Evolutionary conservation across 192 early-diverging fungal genomes (phyloP).

Genomic region (Coemansia sp.): DNA sequence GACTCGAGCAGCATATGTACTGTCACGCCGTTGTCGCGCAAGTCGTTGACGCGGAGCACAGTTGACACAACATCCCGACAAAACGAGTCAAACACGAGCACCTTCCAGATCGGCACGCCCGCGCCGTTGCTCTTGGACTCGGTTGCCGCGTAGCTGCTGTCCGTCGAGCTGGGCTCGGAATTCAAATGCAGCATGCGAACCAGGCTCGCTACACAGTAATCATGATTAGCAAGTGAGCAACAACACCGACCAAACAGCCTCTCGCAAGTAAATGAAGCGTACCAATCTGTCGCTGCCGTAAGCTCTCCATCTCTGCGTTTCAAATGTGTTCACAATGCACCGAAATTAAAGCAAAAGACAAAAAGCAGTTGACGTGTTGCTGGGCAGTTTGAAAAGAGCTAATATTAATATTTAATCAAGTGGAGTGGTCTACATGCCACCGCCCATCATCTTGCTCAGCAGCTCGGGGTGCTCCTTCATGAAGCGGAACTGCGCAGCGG

Average conservation of each 20-base stretch:
- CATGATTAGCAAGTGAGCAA: constrained; percentile 1
- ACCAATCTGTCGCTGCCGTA: constrained; percentile 69
- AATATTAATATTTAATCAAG: constrained; percentile 7
- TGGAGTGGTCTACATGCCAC: constrained; percentile 24
- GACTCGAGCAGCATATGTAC: constrained; percentile 91
- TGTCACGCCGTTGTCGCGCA: constrained; percentile 93
- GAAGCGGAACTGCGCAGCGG: constrained; percentile 60
- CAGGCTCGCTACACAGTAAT: constrained; percentile 66
- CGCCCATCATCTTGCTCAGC: constrained; percentile 54
- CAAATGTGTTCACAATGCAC: constrained; percentile 3
- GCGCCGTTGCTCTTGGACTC: constrained; percentile 17
- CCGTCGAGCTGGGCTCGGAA: constrained; percentile 50
- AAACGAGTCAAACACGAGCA: constrained; percentile 90
- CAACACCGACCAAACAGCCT: not conserved
- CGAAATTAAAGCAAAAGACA: constrained; percentile 2
- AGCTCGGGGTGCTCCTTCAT: constrained; percentile 59
- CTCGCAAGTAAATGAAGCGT: constrained; percentile 9
- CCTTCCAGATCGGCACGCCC: constrained; percentile 84
- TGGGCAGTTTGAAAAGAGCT: not conserved
- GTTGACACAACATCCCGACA: constrained; percentile 96
- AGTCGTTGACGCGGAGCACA: constrained; percentile 92
- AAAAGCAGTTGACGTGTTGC: constrained; percentile 1
- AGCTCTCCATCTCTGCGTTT: constrained; percentile 28
- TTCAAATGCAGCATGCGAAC: constrained; percentile 87
- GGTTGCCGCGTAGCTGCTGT: constrained; percentile 14